Conservation (phyloP, 495 filamentous ascomycete species). For the Clohesyomyces aquaticus region DNA sequence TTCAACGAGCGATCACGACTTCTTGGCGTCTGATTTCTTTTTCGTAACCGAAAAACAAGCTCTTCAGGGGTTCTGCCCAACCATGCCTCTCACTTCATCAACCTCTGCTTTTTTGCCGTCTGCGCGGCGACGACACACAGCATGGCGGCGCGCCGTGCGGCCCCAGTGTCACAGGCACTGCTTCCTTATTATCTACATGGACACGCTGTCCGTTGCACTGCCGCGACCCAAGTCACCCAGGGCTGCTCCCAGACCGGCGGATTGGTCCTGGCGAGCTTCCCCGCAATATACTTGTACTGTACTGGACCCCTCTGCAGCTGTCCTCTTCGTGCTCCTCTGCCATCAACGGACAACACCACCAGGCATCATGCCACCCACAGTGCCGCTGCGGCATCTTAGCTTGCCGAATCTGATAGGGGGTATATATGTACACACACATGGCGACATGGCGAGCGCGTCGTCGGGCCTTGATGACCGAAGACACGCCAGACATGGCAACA, state of each 20-base stretch:
- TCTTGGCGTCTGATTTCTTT: slow-evolving; percentile 14
- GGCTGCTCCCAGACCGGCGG: not conserved
- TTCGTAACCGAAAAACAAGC: slow-evolving; percentile 32
- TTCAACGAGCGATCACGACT: too few species aligned
- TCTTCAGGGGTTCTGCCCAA: not conserved
- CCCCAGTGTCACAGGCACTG: not conserved
- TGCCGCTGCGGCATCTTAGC: not conserved
- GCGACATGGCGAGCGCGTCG: slow-evolving; percentile 1
- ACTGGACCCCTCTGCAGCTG: too few species aligned
- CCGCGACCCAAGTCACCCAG: not conserved
- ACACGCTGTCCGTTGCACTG: not conserved
- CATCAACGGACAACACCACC: not conserved
- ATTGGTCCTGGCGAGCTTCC: not conserved
- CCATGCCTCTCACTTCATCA: too few species aligned
- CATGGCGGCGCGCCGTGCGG: not conserved
- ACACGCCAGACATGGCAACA: slow-evolving; percentile 23
- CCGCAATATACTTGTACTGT: not conserved
- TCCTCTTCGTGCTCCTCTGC: not conserved
- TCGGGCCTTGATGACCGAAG: slow-evolving; percentile 12
- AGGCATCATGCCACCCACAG: slow-evolving; percentile 5
- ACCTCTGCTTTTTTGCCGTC: not conserved
- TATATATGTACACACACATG: slow-evolving; percentile 8
- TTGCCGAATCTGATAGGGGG: not conserved
- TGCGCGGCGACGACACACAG: not conserved
- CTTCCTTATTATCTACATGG: not conserved